Evolutionary conservation across 768 basidiomycete species (phyloP).

Genomic region (Mrakia frigida): DNA sequence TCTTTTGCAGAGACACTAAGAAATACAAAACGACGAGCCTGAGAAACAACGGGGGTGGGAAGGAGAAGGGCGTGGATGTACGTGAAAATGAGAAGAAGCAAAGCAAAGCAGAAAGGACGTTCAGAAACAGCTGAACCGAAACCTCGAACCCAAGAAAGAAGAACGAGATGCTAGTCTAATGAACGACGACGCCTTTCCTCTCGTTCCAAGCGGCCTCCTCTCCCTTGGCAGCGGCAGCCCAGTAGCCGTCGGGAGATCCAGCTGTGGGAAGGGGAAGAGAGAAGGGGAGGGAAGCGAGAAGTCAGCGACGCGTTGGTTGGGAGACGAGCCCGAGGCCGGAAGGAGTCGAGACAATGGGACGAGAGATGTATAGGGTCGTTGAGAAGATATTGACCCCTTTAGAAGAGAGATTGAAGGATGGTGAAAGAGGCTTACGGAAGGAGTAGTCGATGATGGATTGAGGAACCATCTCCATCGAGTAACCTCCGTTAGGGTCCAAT

Average conservation of each 20-base stretch:
- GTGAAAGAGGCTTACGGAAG: constrained; percentile 50
- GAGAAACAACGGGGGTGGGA: not conserved
- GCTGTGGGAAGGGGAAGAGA: constrained; percentile 39
- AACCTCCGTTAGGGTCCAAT: constrained; percentile 65
- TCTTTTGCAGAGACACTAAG: not conserved
- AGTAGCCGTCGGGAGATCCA: constrained; percentile 60
- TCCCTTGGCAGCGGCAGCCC: constrained; percentile 48
- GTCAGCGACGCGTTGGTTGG: no score
- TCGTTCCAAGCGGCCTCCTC: constrained; percentile 33
- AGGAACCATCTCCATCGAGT: constrained; percentile 86
- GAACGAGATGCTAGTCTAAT: not conserved
- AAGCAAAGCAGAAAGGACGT: not conserved
- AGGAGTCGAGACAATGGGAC: not conserved
- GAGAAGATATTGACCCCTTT: no score
- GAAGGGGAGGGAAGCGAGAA: not conserved
- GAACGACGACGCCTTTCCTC: constrained; percentile 12
- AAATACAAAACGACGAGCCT: not conserved
- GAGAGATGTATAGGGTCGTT: not conserved
- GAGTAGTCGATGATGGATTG: constrained; percentile 74
- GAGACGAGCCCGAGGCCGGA: no score
- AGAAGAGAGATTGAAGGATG: not conserved
- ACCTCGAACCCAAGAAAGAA: constrained; percentile 3
- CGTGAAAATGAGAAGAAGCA: not conserved
- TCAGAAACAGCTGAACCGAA: not conserved
- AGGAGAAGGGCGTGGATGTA: not conserved